phyloP scores from a whole-genome alignment of 768 basidiomycete genomes.

The Trametes gibbosa region DNA sequence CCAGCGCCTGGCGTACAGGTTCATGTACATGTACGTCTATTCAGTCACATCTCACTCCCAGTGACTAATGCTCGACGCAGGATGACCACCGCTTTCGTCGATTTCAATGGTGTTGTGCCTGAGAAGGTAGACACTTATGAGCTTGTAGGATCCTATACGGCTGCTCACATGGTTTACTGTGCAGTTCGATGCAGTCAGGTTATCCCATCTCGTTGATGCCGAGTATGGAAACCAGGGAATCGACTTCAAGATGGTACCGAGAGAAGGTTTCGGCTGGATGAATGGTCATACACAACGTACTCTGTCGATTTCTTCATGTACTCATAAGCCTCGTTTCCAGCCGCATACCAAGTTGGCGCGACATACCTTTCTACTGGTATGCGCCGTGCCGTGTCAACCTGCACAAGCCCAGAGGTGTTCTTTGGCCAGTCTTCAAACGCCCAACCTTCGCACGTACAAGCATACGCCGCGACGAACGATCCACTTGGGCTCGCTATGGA shows the following conservation, averaged over 20 bases:
- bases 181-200: conserved; percentile 92
- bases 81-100: conserved; percentile 94
- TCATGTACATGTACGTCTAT: conserved; percentile 86
- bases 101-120: conserved; percentile 97
- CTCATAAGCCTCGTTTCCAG: conserved; percentile 35
- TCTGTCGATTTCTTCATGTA: background rate
- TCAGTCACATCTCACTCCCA: background rate
- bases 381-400: conserved; percentile 93
- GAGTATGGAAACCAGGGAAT: conserved; percentile 96
- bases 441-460: conserved; percentile 33
- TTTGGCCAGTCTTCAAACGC: conserved; percentile 49
- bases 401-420: conserved; percentile 90
- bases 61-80: conserved; percentile 34
- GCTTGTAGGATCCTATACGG: background rate
- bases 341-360: conserved; percentile 95
- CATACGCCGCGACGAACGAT: conserved; percentile 32
- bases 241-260: conserved; percentile 96
- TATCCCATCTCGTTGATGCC: conserved; percentile 94
- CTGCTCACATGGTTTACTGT: background rate
- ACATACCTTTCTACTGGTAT: conserved; percentile 91
- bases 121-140: conserved; percentile 67
- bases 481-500: conserved; percentile 41
- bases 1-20: conserved; percentile 90
- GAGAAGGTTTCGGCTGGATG: conserved; percentile 99
- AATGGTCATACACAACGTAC: conserved; percentile 61